Evolutionary conservation across 352 stramenopile genomes (phyloP).

Genomic region (Globisporangium barbulae): DNA sequence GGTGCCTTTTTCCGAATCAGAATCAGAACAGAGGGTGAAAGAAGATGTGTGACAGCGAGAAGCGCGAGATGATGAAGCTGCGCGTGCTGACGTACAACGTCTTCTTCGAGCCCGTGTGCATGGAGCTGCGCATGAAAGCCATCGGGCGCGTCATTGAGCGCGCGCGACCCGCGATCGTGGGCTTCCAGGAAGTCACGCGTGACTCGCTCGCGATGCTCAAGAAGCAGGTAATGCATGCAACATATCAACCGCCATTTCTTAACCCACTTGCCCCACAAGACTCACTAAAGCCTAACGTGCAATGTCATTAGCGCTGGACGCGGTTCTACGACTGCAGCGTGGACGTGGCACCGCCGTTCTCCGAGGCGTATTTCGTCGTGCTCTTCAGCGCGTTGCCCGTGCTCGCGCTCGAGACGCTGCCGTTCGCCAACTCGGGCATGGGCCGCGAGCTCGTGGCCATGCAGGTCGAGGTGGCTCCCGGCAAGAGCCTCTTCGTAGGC

Average conservation of each 20-base stretch:
- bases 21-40: no score
- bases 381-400: slow-evolving; percentile 78
- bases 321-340: slow-evolving; percentile 79
- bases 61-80: slow-evolving; percentile 35
- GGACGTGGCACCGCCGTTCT: slow-evolving; percentile 60
- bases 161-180: slow-evolving; percentile 56
- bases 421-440: slow-evolving; percentile 75
- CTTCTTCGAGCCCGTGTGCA: slow-evolving; percentile 66
- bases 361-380: slow-evolving; percentile 73
- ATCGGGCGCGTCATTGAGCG: slow-evolving; percentile 50
- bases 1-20: no score
- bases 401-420: slow-evolving; percentile 45
- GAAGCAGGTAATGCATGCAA: slow-evolving; percentile 17
- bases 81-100: slow-evolving; percentile 75
- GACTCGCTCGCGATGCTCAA: slow-evolving; percentile 57
- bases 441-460: slow-evolving; percentile 63
- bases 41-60: not conserved
- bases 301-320: slow-evolving; percentile 36
- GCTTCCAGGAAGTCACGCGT: slow-evolving; percentile 76
- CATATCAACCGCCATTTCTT: not conserved
- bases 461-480: slow-evolving; percentile 44
- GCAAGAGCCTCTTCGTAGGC: slow-evolving; percentile 46
- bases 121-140: slow-evolving; percentile 55
- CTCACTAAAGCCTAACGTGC: not conserved
- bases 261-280: not conserved